Evolutionary conservation across 106 monocot species (phyloP), one percentile per base, ranked within the genome.

Genomic region (Amphibolis antarctica): DNA sequence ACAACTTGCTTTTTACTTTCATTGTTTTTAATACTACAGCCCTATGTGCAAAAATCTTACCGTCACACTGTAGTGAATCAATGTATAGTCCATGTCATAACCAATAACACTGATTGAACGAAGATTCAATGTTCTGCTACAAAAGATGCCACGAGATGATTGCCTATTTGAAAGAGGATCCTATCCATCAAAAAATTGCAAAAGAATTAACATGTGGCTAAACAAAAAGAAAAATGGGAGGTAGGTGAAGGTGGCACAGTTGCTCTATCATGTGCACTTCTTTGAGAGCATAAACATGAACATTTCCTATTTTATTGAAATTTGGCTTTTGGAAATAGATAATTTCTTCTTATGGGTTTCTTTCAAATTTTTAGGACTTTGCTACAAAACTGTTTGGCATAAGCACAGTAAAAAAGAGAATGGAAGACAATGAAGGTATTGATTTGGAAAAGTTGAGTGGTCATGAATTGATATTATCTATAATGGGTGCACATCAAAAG

Each of bases 51-150:
- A 10, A 31, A 46, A 50, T 25, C 12, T 62, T 82, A 90, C 90
- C 89, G 75, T 89, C 28, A 94, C 94, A 74, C 83, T 94, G 56
- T 94, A 94, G 70, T 89, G 94, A 71, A 94, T 70, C 51, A 94
- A 69, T 46, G 94, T 94, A 51, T 94, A 94, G 59, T 94, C 94
- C 94, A 94, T 94, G 68, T 94, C 94, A 54, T 94, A 94, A 42
- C 94, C 94, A 72, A 94, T 86, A 24, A 73, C 94, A 78, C 86
- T 83, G 52, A 94, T 86, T 20, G 93, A 94, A 30, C 93, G 76
- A 11, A 94, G 85, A 86, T 94, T 94, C 67, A 94, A 67, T 24
- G 93, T 94, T 63, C 93, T 83, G 75, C 71, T 94, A 67, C 94
- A 94, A 62, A 89, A 94, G 65, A 94, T 86, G 28, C 94, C 94